Percentiles rank a stretch among this genome's conserved stretches.
Conservation (phyloP, 2,329 filamentous ascomycete genomes). For the Nothomitra cinnamomea region DNA sequence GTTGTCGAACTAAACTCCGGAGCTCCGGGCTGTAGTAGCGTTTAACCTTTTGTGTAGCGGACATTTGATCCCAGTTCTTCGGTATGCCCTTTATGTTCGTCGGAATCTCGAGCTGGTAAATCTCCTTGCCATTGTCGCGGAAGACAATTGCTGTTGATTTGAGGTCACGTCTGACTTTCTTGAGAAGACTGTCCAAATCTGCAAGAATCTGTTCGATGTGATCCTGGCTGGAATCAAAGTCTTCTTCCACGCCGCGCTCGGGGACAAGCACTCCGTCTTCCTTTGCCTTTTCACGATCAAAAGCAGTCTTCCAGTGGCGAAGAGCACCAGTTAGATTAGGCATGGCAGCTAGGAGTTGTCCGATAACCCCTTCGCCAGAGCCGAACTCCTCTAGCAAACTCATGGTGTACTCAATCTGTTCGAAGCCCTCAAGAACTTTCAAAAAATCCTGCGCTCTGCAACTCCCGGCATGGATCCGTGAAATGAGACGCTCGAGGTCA, state of each 20-base stretch:
- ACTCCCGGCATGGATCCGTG: constrained; percentile 79
- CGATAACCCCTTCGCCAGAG: constrained; percentile 67
- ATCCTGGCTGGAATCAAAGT: constrained; percentile 74
- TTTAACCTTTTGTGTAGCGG: constrained; percentile 75
- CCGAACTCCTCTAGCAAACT: constrained; percentile 56
- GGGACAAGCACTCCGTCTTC: constrained; percentile 73
- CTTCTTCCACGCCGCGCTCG: constrained; percentile 70
- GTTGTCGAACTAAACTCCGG: constrained; percentile 60
- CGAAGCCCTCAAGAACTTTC: constrained; percentile 83
- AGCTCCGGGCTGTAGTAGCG: constrained; percentile 86
- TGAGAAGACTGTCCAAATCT: constrained; percentile 54
- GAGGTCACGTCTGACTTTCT: constrained; percentile 53
- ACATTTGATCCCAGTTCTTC: constrained; percentile 88
- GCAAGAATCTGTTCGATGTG: constrained; percentile 58
- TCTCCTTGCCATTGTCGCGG: constrained; percentile 83
- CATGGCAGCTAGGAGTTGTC: constrained; percentile 70
- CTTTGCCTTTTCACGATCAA: constrained; percentile 65
- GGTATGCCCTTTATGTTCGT: constrained; percentile 68
- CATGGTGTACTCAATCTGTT: constrained; percentile 94
- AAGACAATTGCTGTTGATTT: constrained; percentile 59
- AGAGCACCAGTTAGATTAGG: constrained; percentile 62
- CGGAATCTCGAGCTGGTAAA: constrained; percentile 88
- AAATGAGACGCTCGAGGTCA: constrained; percentile 85
- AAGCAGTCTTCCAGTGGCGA: constrained; percentile 77
- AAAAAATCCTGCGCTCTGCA: constrained; percentile 88